A percentile compares a stretch with the other conserved stretches of the same genome.
phyloP scores from a whole-genome alignment of 2,329 filamentous ascomycete species.

The Botrytis aclada region DNA sequence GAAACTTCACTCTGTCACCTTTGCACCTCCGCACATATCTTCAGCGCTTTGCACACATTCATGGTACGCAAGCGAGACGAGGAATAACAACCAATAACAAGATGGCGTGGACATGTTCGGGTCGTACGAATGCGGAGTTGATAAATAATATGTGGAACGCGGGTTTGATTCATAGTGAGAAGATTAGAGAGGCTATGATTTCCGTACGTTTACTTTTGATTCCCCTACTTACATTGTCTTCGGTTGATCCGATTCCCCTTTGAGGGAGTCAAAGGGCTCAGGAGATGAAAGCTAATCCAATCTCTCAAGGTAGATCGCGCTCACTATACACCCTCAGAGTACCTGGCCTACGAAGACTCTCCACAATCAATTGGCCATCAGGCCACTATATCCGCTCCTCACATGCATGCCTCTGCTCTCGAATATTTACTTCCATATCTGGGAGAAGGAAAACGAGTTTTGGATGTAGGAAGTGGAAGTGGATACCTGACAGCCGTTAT shows the following conservation, averaged over 20 bases:
- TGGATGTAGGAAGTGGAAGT: conserved; percentile 73
- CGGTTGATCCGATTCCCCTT: conserved; percentile 2
- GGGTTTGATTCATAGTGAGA: conserved; percentile 67
- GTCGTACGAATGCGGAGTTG: conserved; percentile 68
- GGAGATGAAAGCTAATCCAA: conserved; percentile 7
- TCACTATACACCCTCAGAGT: conserved; percentile 72
- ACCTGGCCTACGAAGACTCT: conserved; percentile 67
- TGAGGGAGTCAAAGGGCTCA: background rate
- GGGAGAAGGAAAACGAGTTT: conserved; percentile 50
- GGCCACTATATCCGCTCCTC: conserved; percentile 70
- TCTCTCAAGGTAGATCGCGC: conserved; percentile 75
- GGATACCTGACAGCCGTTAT: conserved; percentile 88
- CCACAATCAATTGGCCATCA: conserved; percentile 65
- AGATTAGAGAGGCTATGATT: conserved; percentile 77
- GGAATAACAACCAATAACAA: conserved; percentile 30
- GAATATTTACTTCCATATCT: conserved; percentile 60
- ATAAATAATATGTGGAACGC: conserved; percentile 73
- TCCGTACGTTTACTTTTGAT: conserved; percentile 47
- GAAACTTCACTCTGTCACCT: background rate
- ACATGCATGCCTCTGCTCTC: conserved; percentile 67
- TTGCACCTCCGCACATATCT: background rate
- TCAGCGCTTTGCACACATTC: background rate
- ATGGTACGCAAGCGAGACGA: background rate
- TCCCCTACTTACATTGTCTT: conserved; percentile 11
- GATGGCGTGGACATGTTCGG: conserved; percentile 92